Evolutionary conservation across 2,329 filamentous ascomycete genomes (phyloP), one percentile per base, ranked within the genome.

Genomic region (Paraconiothyrium brasiliense): DNA sequence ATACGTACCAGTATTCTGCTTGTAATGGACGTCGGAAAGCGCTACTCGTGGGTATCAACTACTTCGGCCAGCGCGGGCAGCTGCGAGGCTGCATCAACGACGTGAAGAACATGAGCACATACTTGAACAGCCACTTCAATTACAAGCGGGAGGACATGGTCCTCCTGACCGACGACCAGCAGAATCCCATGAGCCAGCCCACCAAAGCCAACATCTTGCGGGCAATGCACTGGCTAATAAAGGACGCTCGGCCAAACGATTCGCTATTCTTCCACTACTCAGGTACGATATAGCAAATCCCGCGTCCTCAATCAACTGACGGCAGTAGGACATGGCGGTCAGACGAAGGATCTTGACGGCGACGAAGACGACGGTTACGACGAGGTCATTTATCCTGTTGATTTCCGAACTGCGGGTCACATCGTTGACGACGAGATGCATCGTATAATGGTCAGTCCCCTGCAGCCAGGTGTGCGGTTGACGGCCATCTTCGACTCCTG

Each of bases 71-170:
- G 81, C 89, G 92, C 60, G 94, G 94, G 32, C 92, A 97, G 83
- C 84, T 97, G 51, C 86, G 93, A 60, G 94, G 94, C 49, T 98
- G 94, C 76, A 97, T 97, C 83, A 97, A 98, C 76, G 94, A 98
- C 77, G 94, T 97, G 47, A 92, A 94, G 81, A 97, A 97, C 82
- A 97, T 98, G 93, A 97, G 93, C 24, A 86, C 87, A 54, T 98
- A 97, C 76, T 84, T 98, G 61, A 92, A 92, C 66, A 89, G 94
- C 78, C 89, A 93, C 74, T 97, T 96, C 78, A 92, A 92, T 34
- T 98, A 98, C 79, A 93, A 93, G 80, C 85, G 93, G 61, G 94
- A 97, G 79, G 94, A 98, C 75, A 98, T 98, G 94, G 94, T 98
- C 22, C 90, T 95, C 64, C 85, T 98, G 76, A 97, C 94, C 43